Conservation (phyloP, 306 rosid genomes). For the Vicia sativa region DNA sequence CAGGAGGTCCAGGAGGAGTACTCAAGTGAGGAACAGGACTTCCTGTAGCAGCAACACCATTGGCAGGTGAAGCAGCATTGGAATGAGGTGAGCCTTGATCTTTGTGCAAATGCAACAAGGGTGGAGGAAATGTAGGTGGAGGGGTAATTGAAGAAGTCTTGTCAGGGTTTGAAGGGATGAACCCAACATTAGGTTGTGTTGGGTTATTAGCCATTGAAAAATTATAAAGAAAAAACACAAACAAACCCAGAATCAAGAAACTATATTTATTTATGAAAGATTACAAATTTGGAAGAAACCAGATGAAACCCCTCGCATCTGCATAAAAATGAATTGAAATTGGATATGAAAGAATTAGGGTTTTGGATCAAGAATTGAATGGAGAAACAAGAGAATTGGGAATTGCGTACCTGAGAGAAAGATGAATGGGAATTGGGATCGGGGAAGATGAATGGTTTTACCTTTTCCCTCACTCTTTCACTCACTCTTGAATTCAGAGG, state of each 20-base stretch:
- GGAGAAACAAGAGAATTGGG: background rate
- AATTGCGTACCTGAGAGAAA: slow-evolving; percentile 52
- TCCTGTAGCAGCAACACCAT: slow-evolving; percentile 59
- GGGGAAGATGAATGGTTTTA: background rate
- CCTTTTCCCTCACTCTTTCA: background rate
- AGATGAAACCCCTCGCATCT: slow-evolving; percentile 35
- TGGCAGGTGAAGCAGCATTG: slow-evolving; percentile 53
- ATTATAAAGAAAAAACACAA: background rate
- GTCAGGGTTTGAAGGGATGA: slow-evolving; percentile 51
- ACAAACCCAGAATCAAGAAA: slow-evolving; percentile 36
- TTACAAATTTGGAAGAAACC: slow-evolving; percentile 25
- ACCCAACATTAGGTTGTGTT: slow-evolving; percentile 71
- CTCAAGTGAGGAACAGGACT: slow-evolving; percentile 82
- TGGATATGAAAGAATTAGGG: slow-evolving; percentile 51
- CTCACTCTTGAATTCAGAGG: background rate
- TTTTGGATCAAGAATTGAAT: slow-evolving; percentile 15
- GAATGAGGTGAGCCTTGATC: slow-evolving; percentile 68
- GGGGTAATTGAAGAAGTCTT: slow-evolving; percentile 49
- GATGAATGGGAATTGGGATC: slow-evolving; percentile 29
- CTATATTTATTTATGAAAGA: too few relatives aligned
- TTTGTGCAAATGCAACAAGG: slow-evolving; percentile 64
- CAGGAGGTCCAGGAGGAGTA: slow-evolving; percentile 99
- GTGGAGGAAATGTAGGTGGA: slow-evolving; percentile 59
- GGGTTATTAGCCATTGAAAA: slow-evolving; percentile 64
- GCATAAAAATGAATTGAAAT: slow-evolving; percentile 13